Evolutionary conservation across 2,329 filamentous ascomycete genomes (phyloP), one percentile per base, ranked within the genome.

Genomic region (Penicillium sp.): DNA sequence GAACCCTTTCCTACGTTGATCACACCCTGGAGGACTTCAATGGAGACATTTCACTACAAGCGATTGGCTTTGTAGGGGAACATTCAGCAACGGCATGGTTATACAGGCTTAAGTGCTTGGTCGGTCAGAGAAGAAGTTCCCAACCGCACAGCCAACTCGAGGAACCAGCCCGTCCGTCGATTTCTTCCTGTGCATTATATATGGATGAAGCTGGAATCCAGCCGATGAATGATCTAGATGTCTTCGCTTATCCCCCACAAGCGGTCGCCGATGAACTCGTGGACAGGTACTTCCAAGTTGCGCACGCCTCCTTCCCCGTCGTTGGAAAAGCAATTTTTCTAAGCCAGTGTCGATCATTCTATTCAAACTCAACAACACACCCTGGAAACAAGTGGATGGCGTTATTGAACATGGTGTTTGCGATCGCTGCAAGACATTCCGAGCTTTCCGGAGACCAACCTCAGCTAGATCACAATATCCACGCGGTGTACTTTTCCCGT

Each of bases 61-160:
- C 70, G 2, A 71, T 72, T 31, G 74, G 76, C 0, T 78, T 76
- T 62, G 67, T 76, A 49, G 77, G 77, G 10, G 76, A 76, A 51
- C 75, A 77, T 52, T 78, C 76, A 5, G 76, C 76, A 47, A 69
- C 75, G 29, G 72, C 70, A 22, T 79, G 77, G 77, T 57, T 78
- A 18, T 73, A 77, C 59, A 68, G 72, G 44, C 62, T 78, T 50
- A 73, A 68, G 37, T 67, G 71, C 46, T n/a, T 46, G 63, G 70
- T 75, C 43, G 69, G 70, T 46, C 64, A 61, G 24, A 68, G 64
- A 13, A 61, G 43, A 14, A 61, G 43, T 46, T 59, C 60, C 1
- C 60, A 56, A 31, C 47, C 62, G 24, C 48, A 53, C 29, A 59
- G 54, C 42, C 66, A 64, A 37, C 65, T 50, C 61, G 53, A 43